phyloP scores from a whole-genome alignment of 2,329 filamentous ascomycete genomes.

The Talaromyces pinophilus region DNA sequence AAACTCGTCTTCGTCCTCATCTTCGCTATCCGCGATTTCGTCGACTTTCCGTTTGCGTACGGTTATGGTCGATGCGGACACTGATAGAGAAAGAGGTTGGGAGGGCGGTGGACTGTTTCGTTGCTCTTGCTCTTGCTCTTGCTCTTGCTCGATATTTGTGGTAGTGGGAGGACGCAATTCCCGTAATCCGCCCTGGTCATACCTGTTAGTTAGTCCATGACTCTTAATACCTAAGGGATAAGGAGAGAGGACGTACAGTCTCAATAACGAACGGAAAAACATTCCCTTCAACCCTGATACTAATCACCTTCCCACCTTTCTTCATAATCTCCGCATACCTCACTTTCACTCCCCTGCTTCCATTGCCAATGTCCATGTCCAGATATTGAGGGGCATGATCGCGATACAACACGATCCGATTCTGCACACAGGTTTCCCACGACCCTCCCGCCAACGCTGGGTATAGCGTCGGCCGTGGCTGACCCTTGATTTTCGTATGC shows the following conservation, averaged over 20 bases:
- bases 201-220: background rate
- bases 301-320: constrained; percentile 54
- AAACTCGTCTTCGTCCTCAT: constrained; percentile 28
- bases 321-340: constrained; percentile 68
- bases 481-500: constrained; percentile 74
- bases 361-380: constrained; percentile 29
- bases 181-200: constrained; percentile 7
- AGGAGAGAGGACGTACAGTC: constrained; percentile 31
- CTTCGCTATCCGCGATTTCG: constrained; percentile 49
- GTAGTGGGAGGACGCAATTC: background rate
- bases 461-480: constrained; percentile 65
- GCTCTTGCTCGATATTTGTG: background rate
- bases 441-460: constrained; percentile 72
- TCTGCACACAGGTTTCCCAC: constrained; percentile 78
- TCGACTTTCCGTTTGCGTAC: constrained; percentile 46
- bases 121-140: background rate
- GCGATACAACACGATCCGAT: constrained; percentile 73
- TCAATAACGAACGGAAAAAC: constrained; percentile 46
- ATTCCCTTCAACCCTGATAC: constrained; percentile 32
- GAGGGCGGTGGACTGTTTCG: background rate
- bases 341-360: constrained; percentile 42
- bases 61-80: constrained; percentile 22
- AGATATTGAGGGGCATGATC: constrained; percentile 59
- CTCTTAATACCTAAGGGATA: background rate
- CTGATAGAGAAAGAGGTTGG: constrained; percentile 7